These are phyloP conservation scores for Verruconis gallopava DNA, from an alignment of 2,329 filamentous ascomycete genomes.

Conservation along the genomic window DNA sequence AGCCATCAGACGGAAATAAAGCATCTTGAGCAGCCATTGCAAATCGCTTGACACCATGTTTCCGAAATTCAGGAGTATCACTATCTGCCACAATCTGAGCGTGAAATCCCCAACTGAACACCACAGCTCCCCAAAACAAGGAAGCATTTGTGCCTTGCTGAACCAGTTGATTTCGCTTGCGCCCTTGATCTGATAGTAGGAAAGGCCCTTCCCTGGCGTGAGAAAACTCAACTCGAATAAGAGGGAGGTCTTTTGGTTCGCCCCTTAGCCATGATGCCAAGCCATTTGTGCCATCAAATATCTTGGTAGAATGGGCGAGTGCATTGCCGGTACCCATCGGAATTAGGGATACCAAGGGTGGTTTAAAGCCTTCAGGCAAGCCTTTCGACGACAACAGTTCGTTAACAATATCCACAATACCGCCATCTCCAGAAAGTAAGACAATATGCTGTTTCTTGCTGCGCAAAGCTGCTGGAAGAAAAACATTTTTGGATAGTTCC, in stretches of 20 bases:
- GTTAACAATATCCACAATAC: constrained; percentile 71
- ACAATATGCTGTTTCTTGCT: constrained; percentile 47
- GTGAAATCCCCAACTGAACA: constrained; percentile 83
- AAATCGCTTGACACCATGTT: constrained; percentile 66
- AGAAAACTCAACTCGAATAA: constrained; percentile 33
- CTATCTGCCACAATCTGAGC: constrained; percentile 81
- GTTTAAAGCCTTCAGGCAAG: constrained; percentile 21
- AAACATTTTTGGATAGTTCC: constrained; percentile 42
- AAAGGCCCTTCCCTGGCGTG: constrained; percentile 23
- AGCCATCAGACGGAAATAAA: constrained; percentile 44
- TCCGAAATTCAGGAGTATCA: constrained; percentile 70
- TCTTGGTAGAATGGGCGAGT: constrained; percentile 30
- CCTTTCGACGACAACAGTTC: constrained; percentile 28
- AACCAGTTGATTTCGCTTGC: constrained; percentile 27
- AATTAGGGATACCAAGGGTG: constrained; percentile 44
- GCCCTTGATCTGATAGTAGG: constrained; percentile 30
- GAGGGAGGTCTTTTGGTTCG: constrained; percentile 25
- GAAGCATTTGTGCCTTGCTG: constrained; percentile 20
- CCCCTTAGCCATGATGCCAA: constrained; percentile 26
- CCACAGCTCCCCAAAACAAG: constrained; percentile 57
- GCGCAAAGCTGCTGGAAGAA: constrained; percentile 37
- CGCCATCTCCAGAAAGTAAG: constrained; percentile 79
- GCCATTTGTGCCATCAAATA: constrained; percentile 27
- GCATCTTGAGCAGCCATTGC: constrained; percentile 70
- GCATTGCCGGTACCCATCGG: constrained; percentile 41